Evolutionary conservation across 345 rosid species (phyloP), one percentile per base, ranked within the genome.

Genomic region (Salix purpurea): DNA sequence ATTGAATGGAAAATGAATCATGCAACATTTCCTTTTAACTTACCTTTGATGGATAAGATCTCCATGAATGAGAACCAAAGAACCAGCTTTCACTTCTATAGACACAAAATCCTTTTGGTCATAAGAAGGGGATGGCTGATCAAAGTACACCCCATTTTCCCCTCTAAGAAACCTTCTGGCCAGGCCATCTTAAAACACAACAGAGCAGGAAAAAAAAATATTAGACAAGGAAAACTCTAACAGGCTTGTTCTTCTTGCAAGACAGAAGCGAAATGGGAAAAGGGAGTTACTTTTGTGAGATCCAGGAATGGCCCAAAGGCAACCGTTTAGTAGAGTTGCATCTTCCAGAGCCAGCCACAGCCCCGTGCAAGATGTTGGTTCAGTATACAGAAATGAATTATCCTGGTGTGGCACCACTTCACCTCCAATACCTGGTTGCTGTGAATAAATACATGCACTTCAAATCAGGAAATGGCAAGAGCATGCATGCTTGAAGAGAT

Each of bases 351-450:
- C 99, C 73, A 92, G 77, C 98, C 99, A 96, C 77, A 93, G 91
- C 77, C 99, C 99, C 1, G 90, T 91, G 84, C 99, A 96, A 78
- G 91, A 91, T 67, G 86, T 73, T 75, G 98, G 98, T 76, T 93
- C 96, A 7, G 99, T 93, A 81, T 89, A 87, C 32, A 96, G 89
- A 77, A 93, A 96, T 7, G 99, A 91, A 48, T 91, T 93, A 75
- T 96, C 98, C 85, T 96, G 98, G 84, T 94, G 97, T 21, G 98
- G 98, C 72, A 86, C 91, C 67, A 96, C 99, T 86, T 93, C 99
- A 7, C 97, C 97, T 84, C 97, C 97, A 72, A 96, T 96, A 48
- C 98, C 97, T 21, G 98, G 98, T 96, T 96, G 99, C 98, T 92
- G 91, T 56, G 28, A 48, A 67, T 40, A 79, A 72, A 44, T 70